Evolutionary conservation across 768 basidiomycete species (phyloP), one percentile per base, ranked within the genome.

Genomic region (Stropharia rugosoannulata): DNA sequence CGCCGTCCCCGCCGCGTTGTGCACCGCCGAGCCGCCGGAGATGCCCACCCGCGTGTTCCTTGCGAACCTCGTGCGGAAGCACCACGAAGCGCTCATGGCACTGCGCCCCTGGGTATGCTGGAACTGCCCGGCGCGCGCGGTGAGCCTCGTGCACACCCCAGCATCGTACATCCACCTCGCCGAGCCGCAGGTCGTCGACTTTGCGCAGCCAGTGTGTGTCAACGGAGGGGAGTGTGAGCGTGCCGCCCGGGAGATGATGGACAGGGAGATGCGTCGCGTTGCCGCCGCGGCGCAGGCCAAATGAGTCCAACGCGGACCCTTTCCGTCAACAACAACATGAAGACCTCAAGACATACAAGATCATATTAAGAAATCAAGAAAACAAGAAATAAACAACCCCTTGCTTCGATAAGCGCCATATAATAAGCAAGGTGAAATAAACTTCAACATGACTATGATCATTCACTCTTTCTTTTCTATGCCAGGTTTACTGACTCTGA

Each of bases 211-310:
- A 1, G 50, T 57, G 11, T 57, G 56, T 37, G 32, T 46, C 12
- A 57, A 51, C 15, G 56, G 56, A 8, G 49, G 56, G 6, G 32
- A 9, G 35, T 57, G 56, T 38, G 43, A 57, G 8, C 35, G 29
- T 7, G 56, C 45, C 61, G 72, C 79, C 57, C 59, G 76, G 13
- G 41, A 32, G 35, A 52, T 52, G 51, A 52, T 52, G 42, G 39
- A 22, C 15, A 22, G 36, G 16, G 51, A 52, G 32, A 45, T 52
- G 51, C 51, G 51, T 29, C 19, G 16, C 32, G 51, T 52, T 6
- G 51, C 51, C 7, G 42, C 51, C 19, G 41, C 16, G 32, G 51
- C 16, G 13, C 18, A 37, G 37, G 38, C 32, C 18, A 32, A 32
- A 22, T 10, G 9, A 10, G 6, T 32, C 29, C 29, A 32, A 32